These are phyloP conservation scores for Inga laurina DNA, from an alignment of 306 rosid species.

Conservation along the genomic window DNA sequence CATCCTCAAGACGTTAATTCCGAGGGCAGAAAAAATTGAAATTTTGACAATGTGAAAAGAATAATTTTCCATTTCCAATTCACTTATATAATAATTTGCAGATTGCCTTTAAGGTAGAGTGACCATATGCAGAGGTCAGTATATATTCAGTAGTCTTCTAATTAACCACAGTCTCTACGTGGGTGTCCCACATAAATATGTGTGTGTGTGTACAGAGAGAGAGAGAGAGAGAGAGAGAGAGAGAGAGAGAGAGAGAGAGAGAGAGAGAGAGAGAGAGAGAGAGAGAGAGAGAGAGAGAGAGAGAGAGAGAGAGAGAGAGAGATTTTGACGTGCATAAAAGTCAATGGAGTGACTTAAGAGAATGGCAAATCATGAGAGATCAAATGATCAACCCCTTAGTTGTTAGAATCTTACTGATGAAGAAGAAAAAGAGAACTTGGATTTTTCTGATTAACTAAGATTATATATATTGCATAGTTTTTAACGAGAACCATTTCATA, in stretches of 20 bases:
- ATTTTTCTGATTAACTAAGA: not conserved
- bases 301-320: not conserved
- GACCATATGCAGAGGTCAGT: not conserved
- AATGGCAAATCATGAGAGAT: constrained; percentile 34
- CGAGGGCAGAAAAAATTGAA: not conserved
- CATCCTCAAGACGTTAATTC: not conserved
- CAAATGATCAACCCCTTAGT: not conserved
- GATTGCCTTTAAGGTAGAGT: not conserved
- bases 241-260: not conserved
- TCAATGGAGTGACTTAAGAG: constrained; percentile 44
- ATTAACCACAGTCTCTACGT: not conserved
- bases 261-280: no score
- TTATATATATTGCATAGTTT: not conserved
- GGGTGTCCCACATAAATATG: not conserved
- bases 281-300: no score
- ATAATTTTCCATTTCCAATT: not conserved
- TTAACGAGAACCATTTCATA: not conserved
- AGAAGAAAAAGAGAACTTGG: not conserved
- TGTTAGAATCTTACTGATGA: not conserved
- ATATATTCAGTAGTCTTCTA: not conserved
- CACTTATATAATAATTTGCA: not conserved
- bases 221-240: no score
- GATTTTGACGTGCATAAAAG: constrained; percentile 32
- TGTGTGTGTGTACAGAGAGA: no score
- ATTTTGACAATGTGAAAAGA: not conserved